phyloP scores from a whole-genome alignment of 768 basidiomycete genomes.

The Postia placenta region DNA sequence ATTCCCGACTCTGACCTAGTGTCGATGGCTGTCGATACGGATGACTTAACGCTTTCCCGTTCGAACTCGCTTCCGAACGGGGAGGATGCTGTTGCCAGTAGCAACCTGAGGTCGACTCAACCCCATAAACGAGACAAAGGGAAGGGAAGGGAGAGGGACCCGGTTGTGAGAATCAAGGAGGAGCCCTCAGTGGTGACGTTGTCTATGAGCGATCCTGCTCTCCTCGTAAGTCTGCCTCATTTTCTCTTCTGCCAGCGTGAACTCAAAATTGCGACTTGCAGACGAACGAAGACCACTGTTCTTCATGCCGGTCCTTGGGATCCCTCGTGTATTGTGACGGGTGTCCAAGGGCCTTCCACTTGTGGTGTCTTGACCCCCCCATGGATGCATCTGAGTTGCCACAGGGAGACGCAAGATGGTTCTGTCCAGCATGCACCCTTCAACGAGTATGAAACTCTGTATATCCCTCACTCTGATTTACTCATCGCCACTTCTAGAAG shows the following conservation, averaged over 20 bases:
- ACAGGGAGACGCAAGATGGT: constrained; percentile 68
- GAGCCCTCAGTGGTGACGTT: constrained; percentile 34
- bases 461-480: too few relatives aligned
- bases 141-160: constrained; percentile 39
- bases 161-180: constrained; percentile 36
- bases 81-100: constrained; percentile 18
- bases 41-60: constrained; percentile 54
- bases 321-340: constrained; percentile 95
- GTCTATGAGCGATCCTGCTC: constrained; percentile 26
- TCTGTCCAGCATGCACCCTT: constrained; percentile 66
- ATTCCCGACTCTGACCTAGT: constrained; percentile 49
- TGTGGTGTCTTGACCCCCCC: constrained; percentile 95
- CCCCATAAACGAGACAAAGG: constrained; percentile 35
- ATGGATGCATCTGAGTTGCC: constrained; percentile 84
- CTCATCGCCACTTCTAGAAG: constrained; percentile 37
- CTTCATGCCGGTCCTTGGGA: constrained; percentile 75
- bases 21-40: constrained; percentile 50
- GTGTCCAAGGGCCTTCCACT: constrained; percentile 92
- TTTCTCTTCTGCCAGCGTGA: too few relatives aligned
- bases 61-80: constrained; percentile 38
- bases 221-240: too few relatives aligned
- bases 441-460: constrained; percentile 63
- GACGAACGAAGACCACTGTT: constrained; percentile 81
- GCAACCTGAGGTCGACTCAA: constrained; percentile 5
- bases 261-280: too few relatives aligned